Evolutionary conservation across 768 basidiomycete species (phyloP).

Genomic region (Pleurotus tuoliensis): DNA sequence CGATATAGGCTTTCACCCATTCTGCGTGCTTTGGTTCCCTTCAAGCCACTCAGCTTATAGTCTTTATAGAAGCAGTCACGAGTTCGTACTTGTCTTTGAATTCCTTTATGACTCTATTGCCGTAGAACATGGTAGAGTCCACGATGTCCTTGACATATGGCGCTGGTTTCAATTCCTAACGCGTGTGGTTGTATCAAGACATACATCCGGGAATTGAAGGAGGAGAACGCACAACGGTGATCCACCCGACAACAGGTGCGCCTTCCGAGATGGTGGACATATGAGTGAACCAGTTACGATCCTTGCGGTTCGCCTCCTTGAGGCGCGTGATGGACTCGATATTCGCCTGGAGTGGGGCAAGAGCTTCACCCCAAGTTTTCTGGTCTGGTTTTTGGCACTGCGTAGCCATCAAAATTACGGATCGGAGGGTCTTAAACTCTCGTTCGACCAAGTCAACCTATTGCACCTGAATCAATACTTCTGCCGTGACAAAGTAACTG

Average conservation of each 20-base stretch:
- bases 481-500: too few relatives aligned
- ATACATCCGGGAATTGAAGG: conserved; percentile 5
- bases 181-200: neutral
- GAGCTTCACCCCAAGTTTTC: conserved; percentile 48
- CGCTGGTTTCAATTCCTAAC: conserved; percentile 71
- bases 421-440: conserved; percentile 65
- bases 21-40: conserved; percentile 86
- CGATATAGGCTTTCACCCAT: conserved; percentile 76
- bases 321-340: conserved; percentile 75
- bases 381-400: conserved; percentile 79
- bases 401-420: conserved; percentile 61
- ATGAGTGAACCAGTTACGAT: conserved; percentile 80
- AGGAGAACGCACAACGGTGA: conserved; percentile 58
- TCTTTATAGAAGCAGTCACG: neutral
- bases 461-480: too few relatives aligned
- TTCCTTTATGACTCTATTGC: conserved; percentile 86
- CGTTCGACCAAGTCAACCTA: conserved; percentile 70
- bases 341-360: conserved; percentile 65
- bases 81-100: conserved; percentile 82
- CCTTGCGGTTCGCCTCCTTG: conserved; percentile 78
- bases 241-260: conserved; percentile 81
- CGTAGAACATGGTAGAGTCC: conserved; percentile 84
- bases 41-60: conserved; percentile 6
- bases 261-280: conserved; percentile 82
- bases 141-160: conserved; percentile 79